Percentiles rank a stretch among this genome's conserved stretches.
Evolutionary conservation across 441 rosid genomes (phyloP).

Genomic region (Adansonia madagascariensis): DNA sequence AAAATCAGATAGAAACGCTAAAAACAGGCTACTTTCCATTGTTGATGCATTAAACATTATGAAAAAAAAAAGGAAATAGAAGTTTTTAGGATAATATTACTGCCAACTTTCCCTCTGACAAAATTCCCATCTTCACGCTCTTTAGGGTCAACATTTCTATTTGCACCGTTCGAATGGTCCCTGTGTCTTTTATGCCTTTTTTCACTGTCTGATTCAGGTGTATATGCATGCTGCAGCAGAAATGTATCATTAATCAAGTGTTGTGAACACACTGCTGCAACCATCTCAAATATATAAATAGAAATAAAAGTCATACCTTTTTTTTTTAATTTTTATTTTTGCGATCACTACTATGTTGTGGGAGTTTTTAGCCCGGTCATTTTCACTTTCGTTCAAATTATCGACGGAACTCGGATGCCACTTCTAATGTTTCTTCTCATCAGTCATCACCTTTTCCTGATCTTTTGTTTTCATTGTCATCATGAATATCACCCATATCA

Average conservation of each 20-base stretch:
- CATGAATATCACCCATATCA: conserved; percentile 42
- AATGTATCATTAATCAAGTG: not conserved
- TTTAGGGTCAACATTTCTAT: conserved; percentile 53
- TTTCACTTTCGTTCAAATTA: conserved; percentile 45
- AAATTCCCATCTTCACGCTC: conserved; percentile 94
- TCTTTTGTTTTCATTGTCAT: conserved; percentile 44
- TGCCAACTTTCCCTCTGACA: conserved; percentile 57
- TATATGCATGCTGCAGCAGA: conserved; percentile 45
- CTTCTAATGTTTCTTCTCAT: conserved; percentile 46
- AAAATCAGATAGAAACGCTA: not conserved
- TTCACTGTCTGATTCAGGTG: conserved; percentile 55
- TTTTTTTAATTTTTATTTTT: conserved; percentile 44
- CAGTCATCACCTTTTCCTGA: conserved; percentile 47
- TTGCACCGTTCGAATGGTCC: conserved; percentile 56
- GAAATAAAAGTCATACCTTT: conserved; percentile 41
- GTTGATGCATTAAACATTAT: conserved; percentile 21
- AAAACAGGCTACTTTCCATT: conserved; percentile 22
- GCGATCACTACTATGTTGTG: conserved; percentile 45
- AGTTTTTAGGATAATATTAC: conserved; percentile 32
- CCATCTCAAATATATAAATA: not conserved
- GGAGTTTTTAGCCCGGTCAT: conserved; percentile 43
- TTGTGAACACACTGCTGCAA: not conserved
- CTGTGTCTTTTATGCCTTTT: conserved; percentile 53
- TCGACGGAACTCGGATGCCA: conserved; percentile 43
- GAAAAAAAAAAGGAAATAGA: conserved; percentile 17